A percentile compares a stretch with the other conserved stretches of the same genome.
Evolutionary conservation across 192 early-diverging fungal genomes (phyloP).

Genomic region (Chytriomyces sp.): DNA sequence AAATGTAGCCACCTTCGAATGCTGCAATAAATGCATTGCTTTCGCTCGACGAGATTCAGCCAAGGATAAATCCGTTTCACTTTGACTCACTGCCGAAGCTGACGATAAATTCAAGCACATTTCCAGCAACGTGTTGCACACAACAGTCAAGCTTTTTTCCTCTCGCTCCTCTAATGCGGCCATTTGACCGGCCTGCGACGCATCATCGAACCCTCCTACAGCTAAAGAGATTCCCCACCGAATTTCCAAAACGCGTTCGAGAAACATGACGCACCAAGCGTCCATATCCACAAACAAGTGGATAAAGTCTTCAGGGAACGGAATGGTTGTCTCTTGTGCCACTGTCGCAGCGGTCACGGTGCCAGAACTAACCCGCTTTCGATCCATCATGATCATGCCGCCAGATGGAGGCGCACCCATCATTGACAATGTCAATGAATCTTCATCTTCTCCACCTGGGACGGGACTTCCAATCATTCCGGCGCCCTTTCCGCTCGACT

Average conservation of each 20-base stretch:
- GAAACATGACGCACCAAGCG: slow-evolving; percentile 76
- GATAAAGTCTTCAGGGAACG: slow-evolving; percentile 67
- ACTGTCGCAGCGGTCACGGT: not conserved
- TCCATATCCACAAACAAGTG: slow-evolving; percentile 87
- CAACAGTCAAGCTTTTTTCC: slow-evolving; percentile 58
- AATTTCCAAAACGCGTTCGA: slow-evolving; percentile 81
- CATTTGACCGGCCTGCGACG: slow-evolving; percentile 14
- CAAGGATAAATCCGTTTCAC: not conserved
- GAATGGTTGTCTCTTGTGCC: slow-evolving; percentile 10
- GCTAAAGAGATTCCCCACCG: slow-evolving; percentile 66
- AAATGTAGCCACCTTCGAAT: slow-evolving; percentile 57
- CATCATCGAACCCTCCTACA: slow-evolving; percentile 22
- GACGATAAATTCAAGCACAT: slow-evolving; percentile 72
- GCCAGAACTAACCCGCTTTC: not conserved
- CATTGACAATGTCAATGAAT: not conserved
- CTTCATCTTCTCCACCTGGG: slow-evolving; percentile 12
- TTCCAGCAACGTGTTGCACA: slow-evolving; percentile 93
- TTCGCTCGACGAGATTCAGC: slow-evolving; percentile 52
- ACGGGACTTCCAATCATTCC: not conserved
- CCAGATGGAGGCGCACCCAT: not conserved
- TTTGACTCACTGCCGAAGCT: slow-evolving; percentile 18
- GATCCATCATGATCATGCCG: not conserved
- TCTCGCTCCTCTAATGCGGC: slow-evolving; percentile 58
- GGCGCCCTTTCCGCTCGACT: not conserved
- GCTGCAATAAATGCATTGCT: slow-evolving; percentile 71